Base-by-base conservation (phyloP, 306 rosid genomes). In the Lathyrus oleraceus region DNA sequence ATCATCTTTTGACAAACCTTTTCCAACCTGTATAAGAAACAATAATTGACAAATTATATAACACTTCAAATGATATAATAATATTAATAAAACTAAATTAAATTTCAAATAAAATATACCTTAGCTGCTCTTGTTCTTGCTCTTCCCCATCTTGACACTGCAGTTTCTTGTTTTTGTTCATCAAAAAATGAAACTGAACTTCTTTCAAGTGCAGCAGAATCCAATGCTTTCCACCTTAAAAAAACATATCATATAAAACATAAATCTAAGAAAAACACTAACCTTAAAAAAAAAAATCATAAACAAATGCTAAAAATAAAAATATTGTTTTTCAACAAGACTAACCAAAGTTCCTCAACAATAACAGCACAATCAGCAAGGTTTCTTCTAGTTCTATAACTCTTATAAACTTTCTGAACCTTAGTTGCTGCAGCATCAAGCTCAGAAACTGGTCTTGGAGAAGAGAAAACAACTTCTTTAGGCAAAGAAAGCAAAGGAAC, bases 311-410 rank as follows among this genome's bases (percentile, higher is more conserved):
- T n/a, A 14, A 45, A 5, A 10, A 1, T 2, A 5, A 2, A 32
- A 11, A 65, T 17, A 9, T 6, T 43, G 38, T 2, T 48, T 32
- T 53, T 67, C 17, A 19, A 53, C 6, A 44, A 40, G n/a, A 85
- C 90, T 75, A 59, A 92, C 97, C 99, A 94, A 14, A 94, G 87
- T 75, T 94, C 99, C 70, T 94, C 97, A 17, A 85, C 89, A 21
- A 94, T 91, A 61, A 94, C 99, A 5, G 97, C 99, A 79, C 99
- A 94, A 78, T 94, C 99, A 12, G 99, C 99, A 39, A 94, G 94
- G 73, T 89, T 94, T 73, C 99, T 82, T 72, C 99, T 39, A 0
- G 97, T 94, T 1, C 97, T 82, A 68, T 94, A 91, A 80, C 96
- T 89, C 79, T 94, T 94, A 64, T 94, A 94, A 5, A 88, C 96